phyloP scores from a whole-genome alignment of 352 stramenopile genomes.

The Phytophthora pluvialis region DNA sequence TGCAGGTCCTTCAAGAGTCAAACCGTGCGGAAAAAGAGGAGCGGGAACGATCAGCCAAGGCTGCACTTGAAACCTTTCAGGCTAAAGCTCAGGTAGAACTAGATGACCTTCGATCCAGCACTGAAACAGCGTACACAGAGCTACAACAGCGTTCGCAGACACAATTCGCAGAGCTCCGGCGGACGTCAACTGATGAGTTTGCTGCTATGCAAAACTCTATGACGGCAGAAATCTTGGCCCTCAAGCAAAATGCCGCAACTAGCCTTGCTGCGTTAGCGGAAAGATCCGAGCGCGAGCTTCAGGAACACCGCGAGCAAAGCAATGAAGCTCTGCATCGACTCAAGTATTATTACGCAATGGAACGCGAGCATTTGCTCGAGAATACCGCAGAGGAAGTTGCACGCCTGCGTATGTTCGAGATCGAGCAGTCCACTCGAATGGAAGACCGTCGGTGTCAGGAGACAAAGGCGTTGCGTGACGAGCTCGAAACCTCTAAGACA shows the following conservation, averaged over 20 bases:
- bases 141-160: conserved; percentile 29
- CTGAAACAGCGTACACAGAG: conserved; percentile 30
- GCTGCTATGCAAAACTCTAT: conserved; percentile 8
- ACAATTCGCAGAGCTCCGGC: conserved; percentile 31
- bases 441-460: conserved; percentile 29
- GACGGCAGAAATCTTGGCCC: conserved; percentile 30
- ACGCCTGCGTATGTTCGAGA: conserved; percentile 33
- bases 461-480: conserved; percentile 24
- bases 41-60: conserved; percentile 22
- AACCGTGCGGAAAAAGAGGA: conserved; percentile 30
- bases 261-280: conserved; percentile 35
- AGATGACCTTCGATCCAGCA: conserved; percentile 21
- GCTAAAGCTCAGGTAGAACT: conserved; percentile 32
- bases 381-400: conserved; percentile 31
- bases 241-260: conserved; percentile 30
- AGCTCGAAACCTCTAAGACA: conserved; percentile 24
- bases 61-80: conserved; percentile 37
- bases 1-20: conserved; percentile 30
- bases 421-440: conserved; percentile 41
- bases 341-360: conserved; percentile 17
- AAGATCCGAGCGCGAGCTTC: conserved; percentile 35
- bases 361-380: conserved; percentile 32
- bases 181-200: conserved; percentile 26
- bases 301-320: conserved; percentile 32
- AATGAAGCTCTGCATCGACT: conserved; percentile 33